Evolutionary conservation across 2,329 filamentous ascomycete species (phyloP).

Genomic region (Colletotrichum spaethianum): DNA sequence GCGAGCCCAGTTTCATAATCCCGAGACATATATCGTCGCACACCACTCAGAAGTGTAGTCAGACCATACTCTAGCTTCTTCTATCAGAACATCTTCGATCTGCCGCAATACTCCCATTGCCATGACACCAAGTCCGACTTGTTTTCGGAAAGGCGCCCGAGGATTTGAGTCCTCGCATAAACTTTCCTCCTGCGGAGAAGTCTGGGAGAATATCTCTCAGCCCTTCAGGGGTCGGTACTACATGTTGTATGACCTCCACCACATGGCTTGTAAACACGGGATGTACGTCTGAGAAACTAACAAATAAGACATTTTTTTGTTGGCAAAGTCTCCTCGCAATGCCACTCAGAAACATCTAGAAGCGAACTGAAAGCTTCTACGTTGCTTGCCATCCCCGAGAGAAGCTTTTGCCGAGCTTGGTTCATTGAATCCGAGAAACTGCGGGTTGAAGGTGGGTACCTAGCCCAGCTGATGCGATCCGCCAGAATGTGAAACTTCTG

Average conservation of each 20-base stretch:
- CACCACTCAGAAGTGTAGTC: neutral
- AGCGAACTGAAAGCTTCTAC: neutral
- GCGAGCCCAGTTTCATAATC: neutral
- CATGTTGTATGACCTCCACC: neutral
- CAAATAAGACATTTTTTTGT: neutral
- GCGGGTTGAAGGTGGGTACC: neutral
- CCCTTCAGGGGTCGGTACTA: constrained; percentile 3
- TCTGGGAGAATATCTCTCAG: neutral
- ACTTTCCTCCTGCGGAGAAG: neutral
- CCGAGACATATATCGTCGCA: neutral
- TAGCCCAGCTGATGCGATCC: neutral
- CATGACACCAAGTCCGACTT: neutral
- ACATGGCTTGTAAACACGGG: neutral
- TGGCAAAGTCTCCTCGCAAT: neutral
- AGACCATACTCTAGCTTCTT: neutral
- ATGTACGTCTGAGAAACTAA: no score
- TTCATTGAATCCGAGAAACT: neutral
- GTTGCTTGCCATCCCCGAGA: neutral
- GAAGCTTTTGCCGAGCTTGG: neutral
- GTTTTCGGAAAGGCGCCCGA: neutral
- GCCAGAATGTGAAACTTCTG: neutral
- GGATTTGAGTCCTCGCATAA: neutral
- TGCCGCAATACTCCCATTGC: neutral
- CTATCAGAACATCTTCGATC: neutral
- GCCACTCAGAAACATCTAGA: neutral